These are phyloP conservation scores for Comarum palustre DNA, from an alignment of 306 rosid species.

Conservation along the genomic window DNA sequence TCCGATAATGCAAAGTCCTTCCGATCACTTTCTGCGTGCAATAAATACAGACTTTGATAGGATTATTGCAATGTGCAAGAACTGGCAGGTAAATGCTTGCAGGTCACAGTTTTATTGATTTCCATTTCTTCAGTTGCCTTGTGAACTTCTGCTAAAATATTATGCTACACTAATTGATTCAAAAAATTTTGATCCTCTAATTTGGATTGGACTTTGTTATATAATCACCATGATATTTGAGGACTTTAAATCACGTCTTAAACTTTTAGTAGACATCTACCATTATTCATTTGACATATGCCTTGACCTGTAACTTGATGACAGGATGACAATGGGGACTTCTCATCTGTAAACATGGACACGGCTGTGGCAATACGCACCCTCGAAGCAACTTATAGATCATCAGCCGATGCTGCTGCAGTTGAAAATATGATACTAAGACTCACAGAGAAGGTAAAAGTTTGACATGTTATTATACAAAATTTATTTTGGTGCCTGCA, in stretches of 20 bases:
- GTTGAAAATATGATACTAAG: slow-evolving; percentile 85
- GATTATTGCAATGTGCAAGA: slow-evolving; percentile 96
- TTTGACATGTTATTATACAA: not conserved
- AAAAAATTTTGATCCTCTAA: no score
- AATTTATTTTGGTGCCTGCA: not conserved
- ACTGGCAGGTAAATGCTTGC: slow-evolving; percentile 78
- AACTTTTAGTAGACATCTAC: not conserved
- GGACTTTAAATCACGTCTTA: not conserved
- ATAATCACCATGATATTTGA: not conserved
- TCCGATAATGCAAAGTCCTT: slow-evolving; percentile 99
- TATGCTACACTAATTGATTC: not conserved
- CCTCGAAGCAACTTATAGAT: slow-evolving; percentile 91
- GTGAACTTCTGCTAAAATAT: not conserved
- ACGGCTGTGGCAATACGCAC: slow-evolving; percentile 99
- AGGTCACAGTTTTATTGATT: not conserved
- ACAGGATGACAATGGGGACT: slow-evolving; percentile 95
- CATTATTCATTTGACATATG: slow-evolving; percentile 6
- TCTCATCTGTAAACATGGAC: slow-evolving; percentile 96
- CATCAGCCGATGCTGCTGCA: slow-evolving; percentile 91
- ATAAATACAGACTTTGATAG: slow-evolving; percentile 96
- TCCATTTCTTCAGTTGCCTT: not conserved
- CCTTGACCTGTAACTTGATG: slow-evolving; percentile 24
- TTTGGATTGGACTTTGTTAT: slow-evolving; percentile 1
- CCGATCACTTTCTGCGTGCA: slow-evolving; percentile 96
- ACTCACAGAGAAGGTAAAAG: slow-evolving; percentile 74